Evolutionary conservation across 371 early-diverging fungal species (phyloP), one percentile per base, ranked within the genome.

Genomic region (Funneliformis caledonium): DNA sequence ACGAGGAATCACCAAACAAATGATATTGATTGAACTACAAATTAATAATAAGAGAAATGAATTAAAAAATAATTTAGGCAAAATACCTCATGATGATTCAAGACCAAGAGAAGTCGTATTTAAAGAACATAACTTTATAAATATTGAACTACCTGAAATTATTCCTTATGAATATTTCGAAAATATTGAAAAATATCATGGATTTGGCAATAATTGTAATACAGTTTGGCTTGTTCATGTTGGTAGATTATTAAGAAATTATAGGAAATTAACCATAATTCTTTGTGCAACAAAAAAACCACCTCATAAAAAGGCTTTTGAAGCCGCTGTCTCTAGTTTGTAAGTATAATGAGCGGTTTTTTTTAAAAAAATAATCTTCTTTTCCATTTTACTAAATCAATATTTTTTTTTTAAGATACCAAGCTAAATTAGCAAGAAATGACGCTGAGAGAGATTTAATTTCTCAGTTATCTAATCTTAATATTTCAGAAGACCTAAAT

Each of bases 291-390:
- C 86, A 1, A n/a, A 11, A 12, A 61, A 22, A 11, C 83, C 85
- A 1, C 86, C 87, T 2, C n/a, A 69, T n/a, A 86, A 81, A 76
- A 43, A 42, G 22, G 65, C 83, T 22, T 86, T 80, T 69, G 87
- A 86, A 61, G 82, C 86, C 0, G 82, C 87, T 0, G 84, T 85
- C 0, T 70, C 85, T 4, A 81, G 73, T 11, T 70, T 85, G 16
- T 85, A 83, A 73, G 81, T 72, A 33, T 72, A 14, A 26, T 22
- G 3, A 16, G 4, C 9, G 31, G 6, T 14, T 6, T 70, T 70
- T 45, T 0, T 31, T 14, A 16, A 14, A 52, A 7, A 47, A 6
- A 14, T 11, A 52, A 31, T 52, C 9, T 56, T 19, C 6, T 16
- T 19, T 7, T 56, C 6, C 1, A 52, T 52, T 47, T 19, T 19